Evolutionary conservation across 805 yeast species (phyloP).

Genomic region (Myxozyma geophila): DNA sequence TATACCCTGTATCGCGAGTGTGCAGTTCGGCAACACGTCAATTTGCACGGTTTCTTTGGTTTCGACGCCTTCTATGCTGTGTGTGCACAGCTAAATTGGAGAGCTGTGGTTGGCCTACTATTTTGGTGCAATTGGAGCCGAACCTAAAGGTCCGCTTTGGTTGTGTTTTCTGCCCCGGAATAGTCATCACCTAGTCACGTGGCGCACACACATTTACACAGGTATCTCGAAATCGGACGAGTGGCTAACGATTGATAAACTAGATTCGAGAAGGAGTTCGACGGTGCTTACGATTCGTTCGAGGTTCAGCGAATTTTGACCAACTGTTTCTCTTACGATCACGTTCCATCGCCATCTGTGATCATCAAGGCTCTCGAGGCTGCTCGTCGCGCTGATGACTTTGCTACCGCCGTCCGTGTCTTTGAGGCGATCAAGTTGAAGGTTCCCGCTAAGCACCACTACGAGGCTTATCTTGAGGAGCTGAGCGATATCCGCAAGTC

Average conservation of each 20-base stretch:
- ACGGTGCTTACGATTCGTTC: conserved; percentile 84
- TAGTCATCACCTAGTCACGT: neutral
- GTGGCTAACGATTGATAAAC: conserved; percentile 13
- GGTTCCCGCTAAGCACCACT: conserved; percentile 92
- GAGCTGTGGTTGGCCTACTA: conserved; percentile 30
- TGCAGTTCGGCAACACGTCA: too few species aligned
- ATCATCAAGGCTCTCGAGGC: conserved; percentile 95
- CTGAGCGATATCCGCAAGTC: conserved; percentile 88
- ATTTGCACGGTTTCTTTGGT: neutral
- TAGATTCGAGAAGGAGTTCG: conserved; percentile 94
- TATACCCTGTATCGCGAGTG: too few species aligned
- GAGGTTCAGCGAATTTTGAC: conserved; percentile 92
- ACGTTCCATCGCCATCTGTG: conserved; percentile 97
- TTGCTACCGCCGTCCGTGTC: conserved; percentile 97
- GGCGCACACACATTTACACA: neutral
- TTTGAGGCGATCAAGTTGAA: conserved; percentile 85
- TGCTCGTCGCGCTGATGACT: conserved; percentile 98
- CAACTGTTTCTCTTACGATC: conserved; percentile 97
- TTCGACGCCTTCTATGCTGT: neutral
- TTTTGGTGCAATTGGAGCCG: neutral
- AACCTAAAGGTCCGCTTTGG: neutral
- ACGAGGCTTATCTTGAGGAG: conserved; percentile 94
- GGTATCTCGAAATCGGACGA: neutral
- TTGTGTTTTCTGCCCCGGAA: neutral
- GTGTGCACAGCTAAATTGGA: conserved; percentile 11